phyloP scores from a whole-genome alignment of 495 filamentous ascomycete genomes.

The Daldinia caldariorum region DNA sequence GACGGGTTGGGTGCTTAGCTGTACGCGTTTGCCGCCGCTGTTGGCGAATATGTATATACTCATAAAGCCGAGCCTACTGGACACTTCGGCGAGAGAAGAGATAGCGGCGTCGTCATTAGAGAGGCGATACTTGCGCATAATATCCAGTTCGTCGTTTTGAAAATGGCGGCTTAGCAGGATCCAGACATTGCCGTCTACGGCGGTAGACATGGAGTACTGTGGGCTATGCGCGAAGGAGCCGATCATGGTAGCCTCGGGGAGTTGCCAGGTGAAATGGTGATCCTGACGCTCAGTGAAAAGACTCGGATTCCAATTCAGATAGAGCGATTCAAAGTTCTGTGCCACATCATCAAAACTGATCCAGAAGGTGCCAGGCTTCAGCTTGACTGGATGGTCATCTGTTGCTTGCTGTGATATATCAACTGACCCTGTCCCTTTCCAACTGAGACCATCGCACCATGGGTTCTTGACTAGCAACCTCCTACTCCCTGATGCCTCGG shows the following conservation, averaged over 20 bases:
- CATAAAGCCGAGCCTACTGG: constrained; percentile 75
- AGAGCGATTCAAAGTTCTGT: constrained; percentile 92
- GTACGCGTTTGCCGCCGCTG: constrained; percentile 73
- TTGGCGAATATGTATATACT: constrained; percentile 82
- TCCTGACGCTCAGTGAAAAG: constrained; percentile 85
- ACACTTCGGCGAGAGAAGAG: constrained; percentile 51
- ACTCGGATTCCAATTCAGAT: constrained; percentile 95
- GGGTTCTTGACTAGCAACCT: constrained; percentile 92
- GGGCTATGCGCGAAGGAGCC: constrained; percentile 81
- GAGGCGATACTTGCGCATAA: constrained; percentile 47
- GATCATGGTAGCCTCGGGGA: constrained; percentile 65
- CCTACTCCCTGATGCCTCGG: constrained; percentile 66
- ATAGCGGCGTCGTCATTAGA: constrained; percentile 44
- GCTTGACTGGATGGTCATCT: constrained; percentile 43
- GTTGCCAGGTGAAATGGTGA: constrained; percentile 88
- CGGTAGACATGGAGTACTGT: constrained; percentile 76
- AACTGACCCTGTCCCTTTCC: constrained; percentile 57
- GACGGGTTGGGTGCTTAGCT: constrained; percentile 71
- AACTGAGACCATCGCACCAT: constrained; percentile 83
- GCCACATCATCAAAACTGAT: constrained; percentile 85
- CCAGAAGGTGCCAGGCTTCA: constrained; percentile 83
- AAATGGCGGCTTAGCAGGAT: constrained; percentile 88
- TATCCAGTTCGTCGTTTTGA: constrained; percentile 58
- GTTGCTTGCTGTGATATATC: constrained; percentile 26
- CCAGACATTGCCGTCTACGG: constrained; percentile 74